These are phyloP conservation scores for Saitozyma podzolica DNA, from an alignment of 768 basidiomycete genomes.

Conservation along the genomic window DNA sequence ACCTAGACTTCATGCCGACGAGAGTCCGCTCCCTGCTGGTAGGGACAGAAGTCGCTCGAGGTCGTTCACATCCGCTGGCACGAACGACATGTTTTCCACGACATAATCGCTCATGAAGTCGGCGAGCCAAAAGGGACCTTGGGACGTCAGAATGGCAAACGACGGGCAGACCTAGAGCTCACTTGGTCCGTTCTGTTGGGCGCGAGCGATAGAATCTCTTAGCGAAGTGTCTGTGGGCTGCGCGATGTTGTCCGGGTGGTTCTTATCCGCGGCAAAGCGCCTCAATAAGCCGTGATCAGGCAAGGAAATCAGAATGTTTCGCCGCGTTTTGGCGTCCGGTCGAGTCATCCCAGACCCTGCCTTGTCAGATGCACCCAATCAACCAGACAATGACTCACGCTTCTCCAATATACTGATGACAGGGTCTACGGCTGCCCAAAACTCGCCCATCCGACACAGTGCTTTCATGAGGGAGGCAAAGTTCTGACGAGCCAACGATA, in stretches of 20 bases:
- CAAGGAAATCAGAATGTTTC: neutral
- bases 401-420: conserved; percentile 35
- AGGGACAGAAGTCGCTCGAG: conserved; percentile 27
- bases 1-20: no score
- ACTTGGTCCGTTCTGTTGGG: neutral
- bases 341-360: conserved; percentile 30
- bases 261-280: neutral
- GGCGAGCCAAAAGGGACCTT: conserved; percentile 38
- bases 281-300: neutral
- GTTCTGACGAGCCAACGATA: conserved; percentile 42
- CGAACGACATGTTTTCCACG: conserved; percentile 43
- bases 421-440: conserved; percentile 39
- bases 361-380: no score
- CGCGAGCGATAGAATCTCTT: neutral
- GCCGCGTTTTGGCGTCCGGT: conserved; percentile 3
- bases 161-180: neutral
- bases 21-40: no score
- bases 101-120: conserved; percentile 43
- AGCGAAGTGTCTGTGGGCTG: neutral
- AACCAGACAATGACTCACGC: conserved; percentile 18
- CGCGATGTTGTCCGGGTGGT: neutral
- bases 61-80: conserved; percentile 37
- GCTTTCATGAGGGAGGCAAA: conserved; percentile 38
- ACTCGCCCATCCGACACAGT: conserved; percentile 30
- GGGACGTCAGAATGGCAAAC: neutral